Conservation (phyloP, 495 filamentous ascomycete species). For the Parmelia sp. region DNA sequence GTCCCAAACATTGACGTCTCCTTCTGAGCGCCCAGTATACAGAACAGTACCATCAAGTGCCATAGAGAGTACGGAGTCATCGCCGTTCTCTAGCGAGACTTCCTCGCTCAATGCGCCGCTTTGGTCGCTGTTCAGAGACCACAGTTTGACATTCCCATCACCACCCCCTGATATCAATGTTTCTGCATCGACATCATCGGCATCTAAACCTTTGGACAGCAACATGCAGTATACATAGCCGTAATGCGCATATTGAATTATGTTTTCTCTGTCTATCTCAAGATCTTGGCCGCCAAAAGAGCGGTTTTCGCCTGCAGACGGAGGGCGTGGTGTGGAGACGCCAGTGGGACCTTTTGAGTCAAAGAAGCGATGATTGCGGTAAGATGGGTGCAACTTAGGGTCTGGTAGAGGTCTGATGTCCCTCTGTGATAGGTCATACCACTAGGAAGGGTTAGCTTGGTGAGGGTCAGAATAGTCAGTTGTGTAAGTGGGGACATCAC, state of each 20-base stretch:
- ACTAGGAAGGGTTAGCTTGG: constrained; percentile 35
- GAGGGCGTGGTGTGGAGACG: constrained; percentile 59
- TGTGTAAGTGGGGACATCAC: constrained; percentile 42
- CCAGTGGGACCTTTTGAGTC: constrained; percentile 84
- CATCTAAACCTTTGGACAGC: constrained; percentile 58
- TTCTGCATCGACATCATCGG: constrained; percentile 63
- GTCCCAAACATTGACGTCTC: constrained; percentile 95
- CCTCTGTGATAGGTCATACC: constrained; percentile 54
- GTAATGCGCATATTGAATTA: constrained; percentile 84
- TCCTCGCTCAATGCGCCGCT: constrained; percentile 52
- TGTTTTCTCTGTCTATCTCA: constrained; percentile 76
- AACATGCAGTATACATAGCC: constrained; percentile 96
- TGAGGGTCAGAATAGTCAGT: constrained; percentile 34
- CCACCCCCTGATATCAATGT: constrained; percentile 85
- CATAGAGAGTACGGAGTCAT: constrained; percentile 75
- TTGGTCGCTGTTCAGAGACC: constrained; percentile 55
- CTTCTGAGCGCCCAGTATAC: constrained; percentile 81
- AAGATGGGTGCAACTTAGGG: constrained; percentile 64
- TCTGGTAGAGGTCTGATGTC: constrained; percentile 52
- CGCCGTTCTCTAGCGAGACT: constrained; percentile 67
- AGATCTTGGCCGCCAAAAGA: constrained; percentile 56
- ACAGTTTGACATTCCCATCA: constrained; percentile 87
- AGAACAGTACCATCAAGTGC: constrained; percentile 81
- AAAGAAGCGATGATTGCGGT: constrained; percentile 87
- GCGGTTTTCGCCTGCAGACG: constrained; percentile 24